Conservation (phyloP, 768 basidiomycete species). For the Pholiota microspora region DNA sequence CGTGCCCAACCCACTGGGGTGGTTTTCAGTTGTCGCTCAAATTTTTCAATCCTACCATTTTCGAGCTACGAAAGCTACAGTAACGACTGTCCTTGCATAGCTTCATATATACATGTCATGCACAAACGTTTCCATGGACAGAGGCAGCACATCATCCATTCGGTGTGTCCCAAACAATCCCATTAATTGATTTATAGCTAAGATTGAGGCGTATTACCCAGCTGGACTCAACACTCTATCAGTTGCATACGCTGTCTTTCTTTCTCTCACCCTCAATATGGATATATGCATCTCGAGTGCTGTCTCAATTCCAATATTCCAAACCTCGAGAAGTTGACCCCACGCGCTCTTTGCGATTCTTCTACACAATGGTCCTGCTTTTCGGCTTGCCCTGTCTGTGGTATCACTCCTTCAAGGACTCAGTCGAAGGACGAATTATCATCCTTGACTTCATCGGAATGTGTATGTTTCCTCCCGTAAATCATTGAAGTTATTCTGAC, state of each 20-base stretch:
- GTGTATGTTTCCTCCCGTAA: constrained; percentile 43
- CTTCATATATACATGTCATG: constrained; percentile 44
- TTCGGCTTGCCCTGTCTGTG: constrained; percentile 62
- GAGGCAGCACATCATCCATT: constrained; percentile 67
- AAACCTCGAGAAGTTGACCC: constrained; percentile 68
- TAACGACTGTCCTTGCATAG: not conserved
- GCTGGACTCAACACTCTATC: constrained; percentile 72
- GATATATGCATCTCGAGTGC: constrained; percentile 50
- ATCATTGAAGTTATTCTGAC: not conserved
- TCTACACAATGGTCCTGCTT: constrained; percentile 54
- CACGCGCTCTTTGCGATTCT: constrained; percentile 65
- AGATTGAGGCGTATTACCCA: constrained; percentile 25
- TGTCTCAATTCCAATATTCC: constrained; percentile 63
- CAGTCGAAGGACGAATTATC: constrained; percentile 57
- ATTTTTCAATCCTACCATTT: not conserved
- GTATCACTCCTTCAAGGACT: constrained; percentile 53
- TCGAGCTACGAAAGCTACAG: not conserved
- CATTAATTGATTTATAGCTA: not conserved
- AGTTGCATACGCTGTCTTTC: constrained; percentile 74
- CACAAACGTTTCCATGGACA: constrained; percentile 62
- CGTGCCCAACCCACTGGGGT: not conserved
- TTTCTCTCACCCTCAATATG: constrained; percentile 69
- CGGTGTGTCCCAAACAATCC: constrained; percentile 41
- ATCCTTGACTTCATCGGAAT: constrained; percentile 79
- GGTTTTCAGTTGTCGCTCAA: not conserved